Evolutionary conservation across 2,329 filamentous ascomycete species (phyloP), one percentile per base, ranked within the genome.

Genomic region (Epichloe sylvatica): DNA sequence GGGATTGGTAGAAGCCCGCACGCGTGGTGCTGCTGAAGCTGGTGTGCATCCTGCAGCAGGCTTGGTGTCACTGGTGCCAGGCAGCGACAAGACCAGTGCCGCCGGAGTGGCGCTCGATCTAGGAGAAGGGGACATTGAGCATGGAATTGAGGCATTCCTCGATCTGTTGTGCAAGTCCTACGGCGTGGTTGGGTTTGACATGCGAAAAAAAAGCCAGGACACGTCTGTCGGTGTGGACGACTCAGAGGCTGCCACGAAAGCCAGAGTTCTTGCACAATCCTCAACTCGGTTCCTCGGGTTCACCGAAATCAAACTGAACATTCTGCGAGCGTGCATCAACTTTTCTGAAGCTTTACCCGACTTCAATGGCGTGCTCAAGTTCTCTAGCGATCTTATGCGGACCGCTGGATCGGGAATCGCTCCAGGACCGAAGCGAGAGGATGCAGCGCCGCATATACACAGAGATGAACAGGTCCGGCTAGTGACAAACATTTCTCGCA

Each of bases 1-100:
- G 35, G 89, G 86, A 3, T 74, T 98, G 8, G 83, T 95, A 4
- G 88, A 96, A 65, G 92, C 92, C 15, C 79, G 92, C 38, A 96
- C 94, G 44, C 77, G 91, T 45, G 91, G 91, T 34, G 92, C 92
- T 39, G 90, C 92, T n/a, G 92, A 97, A 62, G 86, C 92, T 60
- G 92, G 91, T 3, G 87, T 98, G 36, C 91, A 97, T 67, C 92
- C 92, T 39, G 91, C 91, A 17, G 88, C 91, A 9, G 90, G 88
- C 0, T 70, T 96, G 46, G 82, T 88, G 25, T 82, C 83, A 12
- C 70, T 92, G 33, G 84, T 81, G 55, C 70, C 77, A 11, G 65
- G 69, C 3, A 70, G 68, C 50, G 71, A 73, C 1, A 72, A 72
- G 40, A 65, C 64, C 19, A 73, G 70, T 51, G 75, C 75, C 9